Evolutionary conservation across 352 stramenopile species (phyloP).

Genomic region (Pythium pectinolyticum): DNA sequence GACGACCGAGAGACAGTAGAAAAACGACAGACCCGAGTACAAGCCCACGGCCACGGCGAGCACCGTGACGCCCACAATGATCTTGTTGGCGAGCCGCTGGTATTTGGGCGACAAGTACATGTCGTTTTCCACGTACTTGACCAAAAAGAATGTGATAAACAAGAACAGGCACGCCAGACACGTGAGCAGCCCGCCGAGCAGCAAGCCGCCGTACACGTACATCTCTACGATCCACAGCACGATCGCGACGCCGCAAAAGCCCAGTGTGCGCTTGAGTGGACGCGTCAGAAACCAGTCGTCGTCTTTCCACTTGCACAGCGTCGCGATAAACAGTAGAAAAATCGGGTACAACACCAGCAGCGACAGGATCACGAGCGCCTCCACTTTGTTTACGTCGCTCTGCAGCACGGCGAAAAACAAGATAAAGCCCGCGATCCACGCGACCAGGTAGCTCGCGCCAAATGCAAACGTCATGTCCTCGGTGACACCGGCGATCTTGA

Average conservation of each 20-base stretch:
- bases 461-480: conserved; percentile 58
- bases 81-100: conserved; percentile 43
- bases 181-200: conserved; percentile 55
- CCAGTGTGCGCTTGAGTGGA: conserved; percentile 40
- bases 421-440: conserved; percentile 68
- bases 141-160: conserved; percentile 72
- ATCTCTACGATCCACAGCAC: conserved; percentile 78
- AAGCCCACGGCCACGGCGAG: conserved; percentile 47
- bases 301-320: conserved; percentile 78
- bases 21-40: conserved; percentile 62
- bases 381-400: conserved; percentile 63
- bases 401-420: conserved; percentile 70
- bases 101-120: conserved; percentile 72
- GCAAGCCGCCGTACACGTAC: conserved; percentile 63
- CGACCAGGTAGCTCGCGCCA: conserved; percentile 51
- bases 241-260: conserved; percentile 35
- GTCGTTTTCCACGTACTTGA: conserved; percentile 87
- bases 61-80: conserved; percentile 41
- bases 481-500: conserved; percentile 61
- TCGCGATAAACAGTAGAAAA: conserved; percentile 70
- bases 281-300: conserved; percentile 64
- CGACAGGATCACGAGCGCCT: conserved; percentile 71
- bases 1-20: conserved; percentile 83
- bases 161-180: conserved; percentile 65
- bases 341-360: conserved; percentile 81